A percentile compares a stretch with the other conserved stretches of the same genome.
Evolutionary conservation across 108 stramenopile genomes (phyloP).

Genomic region (Cyclotella distinguenda): DNA sequence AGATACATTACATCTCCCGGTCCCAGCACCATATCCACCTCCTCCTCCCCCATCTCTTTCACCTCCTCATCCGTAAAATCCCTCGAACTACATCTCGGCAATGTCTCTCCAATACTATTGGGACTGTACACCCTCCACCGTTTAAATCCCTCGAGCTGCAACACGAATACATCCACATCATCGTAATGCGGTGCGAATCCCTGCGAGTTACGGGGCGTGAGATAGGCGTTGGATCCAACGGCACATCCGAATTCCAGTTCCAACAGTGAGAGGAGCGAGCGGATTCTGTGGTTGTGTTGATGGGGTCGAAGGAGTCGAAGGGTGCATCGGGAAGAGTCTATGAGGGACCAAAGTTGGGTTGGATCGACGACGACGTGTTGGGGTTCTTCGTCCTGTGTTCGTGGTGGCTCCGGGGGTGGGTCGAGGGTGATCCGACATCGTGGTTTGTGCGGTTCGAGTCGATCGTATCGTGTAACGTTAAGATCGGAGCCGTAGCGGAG

Average conservation of each 20-base stretch:
- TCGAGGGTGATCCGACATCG: constrained; percentile 77
- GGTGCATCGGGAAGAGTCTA: constrained; percentile 79
- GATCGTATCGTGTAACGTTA: constrained; percentile 88
- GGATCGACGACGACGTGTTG: constrained; percentile 64
- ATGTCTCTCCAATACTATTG: constrained; percentile 48
- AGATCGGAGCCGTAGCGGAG: constrained; percentile 88
- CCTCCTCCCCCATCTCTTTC: constrained; percentile 50
- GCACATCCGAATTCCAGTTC: constrained; percentile 93
- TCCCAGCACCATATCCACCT: constrained; percentile 76
- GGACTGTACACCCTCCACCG: constrained; percentile 92
- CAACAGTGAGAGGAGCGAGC: constrained; percentile 78
- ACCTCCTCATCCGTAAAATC: constrained; percentile 78
- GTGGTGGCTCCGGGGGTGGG: constrained; percentile 50
- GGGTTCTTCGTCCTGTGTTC: too few species aligned
- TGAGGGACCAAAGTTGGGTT: constrained; percentile 77
- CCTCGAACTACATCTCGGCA: constrained; percentile 70
- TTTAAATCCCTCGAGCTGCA: constrained; percentile 91
- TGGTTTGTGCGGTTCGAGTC: constrained; percentile 68
- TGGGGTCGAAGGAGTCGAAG: constrained; percentile 94
- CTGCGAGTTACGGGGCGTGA: constrained; percentile 91
- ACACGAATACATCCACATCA: constrained; percentile 96
- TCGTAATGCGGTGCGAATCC: constrained; percentile 99
- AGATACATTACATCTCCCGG: constrained; percentile 94
- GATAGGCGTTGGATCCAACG: constrained; percentile 95
- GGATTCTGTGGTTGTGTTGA: constrained; percentile 76